Evolutionary conservation across 495 filamentous ascomycete species (phyloP).

Genomic region (Opeltia flavorubescens): DNA sequence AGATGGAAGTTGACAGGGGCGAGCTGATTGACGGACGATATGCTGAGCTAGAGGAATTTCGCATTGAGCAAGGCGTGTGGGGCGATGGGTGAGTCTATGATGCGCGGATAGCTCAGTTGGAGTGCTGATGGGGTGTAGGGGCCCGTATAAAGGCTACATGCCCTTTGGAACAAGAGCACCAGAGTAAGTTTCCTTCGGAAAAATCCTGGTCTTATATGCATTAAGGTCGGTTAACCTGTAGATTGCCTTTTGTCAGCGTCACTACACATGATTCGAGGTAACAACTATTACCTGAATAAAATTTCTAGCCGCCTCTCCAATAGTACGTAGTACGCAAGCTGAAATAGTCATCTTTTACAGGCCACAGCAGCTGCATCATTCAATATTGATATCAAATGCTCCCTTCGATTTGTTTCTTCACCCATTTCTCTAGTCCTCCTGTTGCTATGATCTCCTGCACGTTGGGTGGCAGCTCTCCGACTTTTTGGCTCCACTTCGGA

Average conservation of each 20-base stretch:
- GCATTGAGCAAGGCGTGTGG: slow-evolving; percentile 1
- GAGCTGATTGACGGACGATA: not conserved
- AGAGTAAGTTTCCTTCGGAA: no score
- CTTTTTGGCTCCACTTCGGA: slow-evolving; percentile 58
- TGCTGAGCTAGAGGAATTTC: not conserved
- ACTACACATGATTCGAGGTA: no score
- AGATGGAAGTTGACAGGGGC: not conserved
- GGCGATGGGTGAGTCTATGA: slow-evolving; percentile 1
- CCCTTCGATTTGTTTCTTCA: slow-evolving; percentile 47
- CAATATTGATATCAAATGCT: not conserved
- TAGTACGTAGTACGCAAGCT: no score
- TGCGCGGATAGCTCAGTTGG: not conserved
- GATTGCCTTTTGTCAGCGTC: no score
- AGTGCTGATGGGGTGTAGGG: not conserved
- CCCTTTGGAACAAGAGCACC: not conserved
- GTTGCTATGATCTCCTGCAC: slow-evolving; percentile 83
- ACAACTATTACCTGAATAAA: no score
- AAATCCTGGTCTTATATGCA: no score
- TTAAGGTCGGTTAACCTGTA: no score
- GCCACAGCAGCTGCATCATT: no score
- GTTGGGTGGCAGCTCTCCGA: slow-evolving; percentile 74
- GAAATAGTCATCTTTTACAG: no score
- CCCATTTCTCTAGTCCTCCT: slow-evolving; percentile 74
- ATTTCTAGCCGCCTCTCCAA: no score
- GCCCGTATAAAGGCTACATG: not conserved